Conservation (phyloP, 2,329 filamentous ascomycete species). For the Coleophoma crateriformis region DNA sequence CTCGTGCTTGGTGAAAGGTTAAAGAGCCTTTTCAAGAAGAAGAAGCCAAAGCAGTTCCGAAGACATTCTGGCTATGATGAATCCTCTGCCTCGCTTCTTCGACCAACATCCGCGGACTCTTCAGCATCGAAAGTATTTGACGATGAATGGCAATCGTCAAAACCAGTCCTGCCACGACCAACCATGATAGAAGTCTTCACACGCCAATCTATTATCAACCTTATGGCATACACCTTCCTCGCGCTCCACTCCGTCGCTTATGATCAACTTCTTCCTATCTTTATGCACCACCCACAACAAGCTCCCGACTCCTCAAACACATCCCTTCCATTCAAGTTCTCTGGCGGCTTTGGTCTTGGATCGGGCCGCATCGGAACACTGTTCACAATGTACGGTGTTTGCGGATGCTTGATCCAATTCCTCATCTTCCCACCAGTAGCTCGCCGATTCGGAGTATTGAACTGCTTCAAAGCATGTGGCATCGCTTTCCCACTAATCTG, state of each 20-base stretch:
- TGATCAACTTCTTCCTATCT: slow-evolving; percentile 84
- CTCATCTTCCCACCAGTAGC: slow-evolving; percentile 75
- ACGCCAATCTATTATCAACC: slow-evolving; percentile 66
- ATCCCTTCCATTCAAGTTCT: slow-evolving; percentile 72
- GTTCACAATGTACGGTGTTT: slow-evolving; percentile 77
- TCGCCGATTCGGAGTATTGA: slow-evolving; percentile 64
- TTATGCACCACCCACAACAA: slow-evolving; percentile 69
- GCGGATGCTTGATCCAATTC: slow-evolving; percentile 80
- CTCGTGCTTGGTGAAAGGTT: slow-evolving; percentile 67
- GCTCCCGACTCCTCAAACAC: slow-evolving; percentile 48
- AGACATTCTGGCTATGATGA: slow-evolving; percentile 49
- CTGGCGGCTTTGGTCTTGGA: slow-evolving; percentile 70
- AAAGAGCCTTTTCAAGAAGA: slow-evolving; percentile 27
- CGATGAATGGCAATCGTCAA: slow-evolving; percentile 18
- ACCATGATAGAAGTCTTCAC: slow-evolving; percentile 64
- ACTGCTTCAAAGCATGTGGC: slow-evolving; percentile 61
- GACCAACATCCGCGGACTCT: slow-evolving; percentile 25
- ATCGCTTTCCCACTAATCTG: slow-evolving; percentile 70
- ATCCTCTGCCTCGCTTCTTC: slow-evolving; percentile 48
- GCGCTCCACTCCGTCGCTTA: slow-evolving; percentile 79
- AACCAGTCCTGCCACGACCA: slow-evolving; percentile 24
- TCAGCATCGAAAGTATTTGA: slow-evolving; percentile 16
- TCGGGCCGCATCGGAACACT: slow-evolving; percentile 76
- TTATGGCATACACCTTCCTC: slow-evolving; percentile 74
- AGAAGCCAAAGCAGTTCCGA: slow-evolving; percentile 11